phyloP scores from a whole-genome alignment of 1,284 basidiomycete genomes.

The Coniferiporia sulphurascens region DNA sequence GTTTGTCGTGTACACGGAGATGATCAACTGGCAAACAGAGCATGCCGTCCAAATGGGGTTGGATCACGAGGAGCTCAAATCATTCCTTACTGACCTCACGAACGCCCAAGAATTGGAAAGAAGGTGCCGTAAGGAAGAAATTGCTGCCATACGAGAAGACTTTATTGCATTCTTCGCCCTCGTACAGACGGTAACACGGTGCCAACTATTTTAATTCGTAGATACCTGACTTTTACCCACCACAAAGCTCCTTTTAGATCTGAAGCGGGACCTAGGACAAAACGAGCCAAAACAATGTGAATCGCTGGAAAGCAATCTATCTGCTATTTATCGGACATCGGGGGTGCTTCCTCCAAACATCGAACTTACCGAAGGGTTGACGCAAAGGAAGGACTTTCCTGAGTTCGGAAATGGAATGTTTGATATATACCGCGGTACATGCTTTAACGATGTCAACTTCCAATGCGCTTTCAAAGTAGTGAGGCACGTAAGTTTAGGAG shows the following conservation, averaged over 20 bases:
- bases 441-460: conserved; percentile 39
- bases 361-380: conserved; percentile 3
- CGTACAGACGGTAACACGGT: conserved; percentile 32
- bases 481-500: conserved; percentile 41
- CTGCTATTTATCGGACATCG: not conserved
- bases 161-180: conserved; percentile 25
- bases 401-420: conserved; percentile 23
- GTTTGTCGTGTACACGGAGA: conserved; percentile 29
- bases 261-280: not conserved
- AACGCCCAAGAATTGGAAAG: not conserved
- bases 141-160: not conserved
- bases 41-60: conserved; percentile 27
- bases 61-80: conserved; percentile 38
- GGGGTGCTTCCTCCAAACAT: not conserved
- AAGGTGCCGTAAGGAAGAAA: not conserved
- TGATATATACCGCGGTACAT: conserved; percentile 48
- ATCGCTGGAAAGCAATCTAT: not conserved
- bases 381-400: not conserved
- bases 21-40: conserved; percentile 40
- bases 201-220: not conserved
- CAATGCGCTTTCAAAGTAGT: conserved; percentile 53
- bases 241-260: not conserved
- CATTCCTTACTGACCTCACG: conserved; percentile 14
- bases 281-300: not conserved
- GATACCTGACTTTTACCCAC: not conserved